A percentile compares a stretch with the other conserved stretches of the same genome.
These are phyloP conservation scores for Globisporangium okanoganense DNA, from an alignment of 352 stramenopile species.

Conservation along the genomic window DNA sequence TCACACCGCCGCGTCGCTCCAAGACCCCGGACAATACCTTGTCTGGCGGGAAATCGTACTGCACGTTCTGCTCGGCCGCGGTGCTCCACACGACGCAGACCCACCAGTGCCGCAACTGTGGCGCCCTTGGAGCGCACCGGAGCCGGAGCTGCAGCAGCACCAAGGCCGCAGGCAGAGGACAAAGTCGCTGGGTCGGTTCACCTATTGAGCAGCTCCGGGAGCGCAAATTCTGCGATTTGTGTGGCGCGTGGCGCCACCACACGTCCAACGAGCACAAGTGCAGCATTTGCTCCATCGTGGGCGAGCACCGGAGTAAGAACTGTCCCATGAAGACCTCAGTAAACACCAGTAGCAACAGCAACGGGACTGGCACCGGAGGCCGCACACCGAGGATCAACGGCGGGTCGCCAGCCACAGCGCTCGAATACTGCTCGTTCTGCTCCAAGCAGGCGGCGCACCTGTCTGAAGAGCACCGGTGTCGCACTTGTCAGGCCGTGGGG, in stretches of 20 bases:
- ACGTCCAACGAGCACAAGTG: constrained; percentile 62
- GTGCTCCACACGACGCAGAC: constrained; percentile 53
- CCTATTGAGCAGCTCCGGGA: constrained; percentile 32
- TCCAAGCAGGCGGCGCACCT: constrained; percentile 46
- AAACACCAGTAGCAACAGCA: constrained; percentile 1
- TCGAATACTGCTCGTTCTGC: constrained; percentile 55
- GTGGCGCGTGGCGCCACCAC: constrained; percentile 41
- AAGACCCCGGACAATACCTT: constrained; percentile 7
- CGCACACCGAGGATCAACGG: constrained; percentile 14
- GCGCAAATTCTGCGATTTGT: constrained; percentile 60
- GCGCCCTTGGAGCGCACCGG: constrained; percentile 46
- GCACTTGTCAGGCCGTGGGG: constrained; percentile 48
- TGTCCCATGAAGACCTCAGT: constrained; percentile 36
- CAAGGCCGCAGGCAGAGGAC: constrained; percentile 20
- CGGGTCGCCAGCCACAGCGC: constrained; percentile 6
- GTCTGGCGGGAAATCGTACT: constrained; percentile 39
- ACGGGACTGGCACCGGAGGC: background rate
- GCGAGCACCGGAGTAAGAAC: constrained; percentile 61
- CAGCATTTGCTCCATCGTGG: constrained; percentile 51
- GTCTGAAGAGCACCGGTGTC: constrained; percentile 58
- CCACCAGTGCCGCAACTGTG: constrained; percentile 58
- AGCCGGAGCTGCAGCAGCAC: constrained; percentile 38
- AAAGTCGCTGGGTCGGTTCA: constrained; percentile 42
- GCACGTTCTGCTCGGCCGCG: constrained; percentile 51
- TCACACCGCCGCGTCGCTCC: constrained; percentile 5